Conservation (phyloP, 2,329 filamentous ascomycete species). For the Apiospora hydei region DNA sequence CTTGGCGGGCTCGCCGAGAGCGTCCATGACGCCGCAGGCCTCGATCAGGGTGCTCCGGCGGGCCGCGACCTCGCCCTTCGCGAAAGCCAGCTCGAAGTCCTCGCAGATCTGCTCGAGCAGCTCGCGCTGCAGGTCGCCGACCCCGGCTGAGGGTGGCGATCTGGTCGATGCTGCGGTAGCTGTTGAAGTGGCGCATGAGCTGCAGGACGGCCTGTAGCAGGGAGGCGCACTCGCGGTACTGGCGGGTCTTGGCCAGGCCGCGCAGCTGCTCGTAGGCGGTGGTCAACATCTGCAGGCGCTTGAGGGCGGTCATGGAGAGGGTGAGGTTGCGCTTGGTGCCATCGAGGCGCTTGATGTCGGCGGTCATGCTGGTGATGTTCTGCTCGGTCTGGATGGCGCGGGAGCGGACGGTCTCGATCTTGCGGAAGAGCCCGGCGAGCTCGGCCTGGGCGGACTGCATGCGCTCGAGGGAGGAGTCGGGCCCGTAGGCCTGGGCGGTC, state of each 20-base stretch:
- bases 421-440: conserved; percentile 87
- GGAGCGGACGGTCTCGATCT: conserved; percentile 91
- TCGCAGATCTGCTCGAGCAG: conserved; percentile 97
- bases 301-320: conserved; percentile 95
- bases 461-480: conserved; percentile 85
- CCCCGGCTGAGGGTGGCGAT: conserved; percentile 92
- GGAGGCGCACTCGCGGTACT: conserved; percentile 95
- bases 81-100: conserved; percentile 95
- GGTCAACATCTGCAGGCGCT: conserved; percentile 96
- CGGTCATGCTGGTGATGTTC: conserved; percentile 97
- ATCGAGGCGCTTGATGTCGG: conserved; percentile 96
- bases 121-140: conserved; percentile 91
- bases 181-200: conserved; percentile 98
- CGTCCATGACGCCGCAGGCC: conserved; percentile 93
- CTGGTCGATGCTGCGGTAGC: conserved; percentile 96
- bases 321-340: conserved; percentile 97
- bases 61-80: conserved; percentile 80
- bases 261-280: conserved; percentile 98
- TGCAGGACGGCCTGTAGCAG: conserved; percentile 94
- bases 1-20: conserved; percentile 86
- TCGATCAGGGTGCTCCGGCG: conserved; percentile 78
- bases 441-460: conserved; percentile 93
- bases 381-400: conserved; percentile 92
- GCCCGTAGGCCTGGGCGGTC: conserved; percentile 82
- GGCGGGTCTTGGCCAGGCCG: conserved; percentile 80